Evolutionary conservation across 257 asterid genomes (phyloP).

Genomic region (Parsonsia alboflavescens): DNA sequence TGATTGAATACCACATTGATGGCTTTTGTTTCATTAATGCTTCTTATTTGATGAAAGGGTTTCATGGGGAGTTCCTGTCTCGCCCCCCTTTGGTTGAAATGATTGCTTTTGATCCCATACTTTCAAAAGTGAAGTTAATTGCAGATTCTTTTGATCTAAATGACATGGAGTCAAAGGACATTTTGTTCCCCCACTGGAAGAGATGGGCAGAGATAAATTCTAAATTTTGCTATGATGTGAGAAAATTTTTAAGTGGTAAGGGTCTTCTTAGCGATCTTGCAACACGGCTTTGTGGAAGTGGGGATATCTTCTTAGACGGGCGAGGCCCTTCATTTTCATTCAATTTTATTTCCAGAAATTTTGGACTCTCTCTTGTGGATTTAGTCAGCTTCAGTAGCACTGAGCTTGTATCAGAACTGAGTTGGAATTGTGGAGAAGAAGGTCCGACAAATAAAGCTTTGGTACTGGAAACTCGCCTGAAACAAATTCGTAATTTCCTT

Average conservation of each 20-base stretch:
- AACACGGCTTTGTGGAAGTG: conserved; percentile 90
- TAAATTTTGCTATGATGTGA: conserved; percentile 53
- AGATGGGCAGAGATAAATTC: conserved; percentile 91
- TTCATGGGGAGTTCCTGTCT: conserved; percentile 55
- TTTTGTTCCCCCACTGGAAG: conserved; percentile 83
- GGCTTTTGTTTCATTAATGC: conserved; percentile 76
- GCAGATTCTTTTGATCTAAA: conserved; percentile 78
- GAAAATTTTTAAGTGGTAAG: conserved; percentile 72
- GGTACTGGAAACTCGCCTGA: conserved; percentile 66
- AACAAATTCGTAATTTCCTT: conserved; percentile 75
- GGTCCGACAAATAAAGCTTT: conserved; percentile 57
- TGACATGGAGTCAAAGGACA: conserved; percentile 33
- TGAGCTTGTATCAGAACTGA: conserved; percentile 45
- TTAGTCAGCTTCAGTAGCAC: conserved; percentile 68
- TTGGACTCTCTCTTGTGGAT: conserved; percentile 79
- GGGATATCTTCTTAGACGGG: conserved; percentile 67
- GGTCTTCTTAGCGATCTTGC: conserved; percentile 72
- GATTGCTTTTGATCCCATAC: conserved; percentile 81
- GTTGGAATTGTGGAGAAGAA: conserved; percentile 96
- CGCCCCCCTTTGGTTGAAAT: conserved; percentile 92
- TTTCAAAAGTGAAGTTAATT: conserved; percentile 65
- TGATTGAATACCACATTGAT: conserved; percentile 66
- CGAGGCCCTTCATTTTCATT: conserved; percentile 85
- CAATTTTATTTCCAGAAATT: conserved; percentile 64
- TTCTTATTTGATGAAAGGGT: conserved; percentile 58